Conservation (phyloP, 75 land plant genomes). For the Larix kaempferi region DNA sequence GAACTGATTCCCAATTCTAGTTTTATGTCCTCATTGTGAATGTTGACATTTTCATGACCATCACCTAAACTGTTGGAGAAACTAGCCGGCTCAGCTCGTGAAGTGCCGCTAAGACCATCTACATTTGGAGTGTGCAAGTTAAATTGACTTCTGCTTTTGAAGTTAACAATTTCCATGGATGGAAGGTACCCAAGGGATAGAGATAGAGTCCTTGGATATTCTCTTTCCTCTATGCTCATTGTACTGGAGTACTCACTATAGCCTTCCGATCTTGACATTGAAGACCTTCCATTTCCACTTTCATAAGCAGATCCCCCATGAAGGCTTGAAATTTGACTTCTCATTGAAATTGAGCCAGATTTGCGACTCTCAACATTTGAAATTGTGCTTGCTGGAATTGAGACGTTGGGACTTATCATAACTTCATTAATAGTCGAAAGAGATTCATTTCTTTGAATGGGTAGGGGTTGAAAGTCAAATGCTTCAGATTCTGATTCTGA, state of each 20-base stretch:
- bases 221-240: neutral
- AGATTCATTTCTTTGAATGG: conserved; percentile 1
- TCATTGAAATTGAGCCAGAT: neutral
- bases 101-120: neutral
- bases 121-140: neutral
- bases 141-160: too few species aligned
- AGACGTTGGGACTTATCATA: neutral
- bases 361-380: neutral
- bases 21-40: neutral
- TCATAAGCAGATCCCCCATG: neutral
- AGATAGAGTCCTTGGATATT: neutral
- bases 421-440: neutral
- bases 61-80: neutral
- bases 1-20: neutral
- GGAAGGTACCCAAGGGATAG: neutral
- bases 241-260: neutral
- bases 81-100: neutral
- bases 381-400: neutral
- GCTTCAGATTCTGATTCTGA: neutral
- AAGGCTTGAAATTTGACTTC: neutral
- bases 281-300: neutral
- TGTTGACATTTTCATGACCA: neutral
- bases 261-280: neutral
- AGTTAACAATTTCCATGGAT: neutral
- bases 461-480: neutral